Evolutionary conservation across 2,329 filamentous ascomycete species (phyloP).

Genomic region (Neofusicoccum laricinum): DNA sequence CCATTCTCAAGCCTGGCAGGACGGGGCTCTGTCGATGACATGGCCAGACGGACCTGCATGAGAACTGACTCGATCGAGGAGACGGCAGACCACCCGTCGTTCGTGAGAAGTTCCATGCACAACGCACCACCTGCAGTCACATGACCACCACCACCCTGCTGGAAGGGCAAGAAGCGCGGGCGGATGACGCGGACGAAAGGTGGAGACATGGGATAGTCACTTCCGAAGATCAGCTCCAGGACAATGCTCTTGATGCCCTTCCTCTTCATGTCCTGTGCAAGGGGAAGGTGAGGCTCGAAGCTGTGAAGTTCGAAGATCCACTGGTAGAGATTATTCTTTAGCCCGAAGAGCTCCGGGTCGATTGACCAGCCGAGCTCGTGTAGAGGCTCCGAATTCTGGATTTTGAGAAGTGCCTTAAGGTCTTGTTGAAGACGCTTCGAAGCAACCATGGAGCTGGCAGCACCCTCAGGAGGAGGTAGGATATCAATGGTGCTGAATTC

Average conservation of each 20-base stretch:
- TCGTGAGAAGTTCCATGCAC: conserved; percentile 81
- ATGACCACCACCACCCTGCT: conserved; percentile 75
- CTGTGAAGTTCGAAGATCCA: conserved; percentile 90
- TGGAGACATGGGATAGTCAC: conserved; percentile 71
- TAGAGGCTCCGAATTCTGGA: conserved; percentile 60
- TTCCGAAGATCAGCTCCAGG: conserved; percentile 76
- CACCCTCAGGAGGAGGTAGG: conserved; percentile 51
- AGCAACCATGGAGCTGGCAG: conserved; percentile 58
- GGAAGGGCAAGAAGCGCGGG: conserved; percentile 73
- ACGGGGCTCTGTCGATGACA: conserved; percentile 64
- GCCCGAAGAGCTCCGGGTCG: conserved; percentile 59
- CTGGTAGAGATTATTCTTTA: conserved; percentile 74
- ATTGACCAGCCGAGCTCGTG: conserved; percentile 82
- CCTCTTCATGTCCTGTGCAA: conserved; percentile 71
- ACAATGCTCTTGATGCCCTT: conserved; percentile 65
- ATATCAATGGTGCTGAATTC: conserved; percentile 61
- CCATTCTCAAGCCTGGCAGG: conserved; percentile 65
- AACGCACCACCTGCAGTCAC: conserved; percentile 82
- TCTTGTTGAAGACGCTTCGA: conserved; percentile 64
- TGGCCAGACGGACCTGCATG: conserved; percentile 74
- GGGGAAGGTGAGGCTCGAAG: conserved; percentile 66
- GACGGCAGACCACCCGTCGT: conserved; percentile 74
- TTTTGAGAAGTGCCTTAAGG: conserved; percentile 60
- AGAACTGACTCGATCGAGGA: conserved; percentile 75
- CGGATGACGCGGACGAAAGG: conserved; percentile 82